A percentile compares a stretch with the other conserved stretches of the same genome.
phyloP scores from a whole-genome alignment of 1,284 basidiomycete species.

The Cystobasidiaceae sp. region DNA sequence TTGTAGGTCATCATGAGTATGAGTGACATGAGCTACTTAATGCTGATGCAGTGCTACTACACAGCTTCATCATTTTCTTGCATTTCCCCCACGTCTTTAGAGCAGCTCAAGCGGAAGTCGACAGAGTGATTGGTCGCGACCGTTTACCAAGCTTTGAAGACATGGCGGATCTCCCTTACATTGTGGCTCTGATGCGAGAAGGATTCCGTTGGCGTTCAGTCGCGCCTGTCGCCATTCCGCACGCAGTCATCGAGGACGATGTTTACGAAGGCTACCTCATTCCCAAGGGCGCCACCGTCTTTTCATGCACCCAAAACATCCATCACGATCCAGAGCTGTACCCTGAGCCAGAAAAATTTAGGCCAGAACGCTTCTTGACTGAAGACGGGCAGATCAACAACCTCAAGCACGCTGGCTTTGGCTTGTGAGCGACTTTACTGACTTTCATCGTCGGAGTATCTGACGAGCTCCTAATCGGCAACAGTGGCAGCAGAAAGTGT shows the following conservation, averaged over 20 bases:
- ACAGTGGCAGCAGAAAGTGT: not conserved
- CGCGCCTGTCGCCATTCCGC: constrained; percentile 39
- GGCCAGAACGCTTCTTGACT: constrained; percentile 33
- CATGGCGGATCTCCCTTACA: constrained; percentile 40
- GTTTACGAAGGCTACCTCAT: constrained; percentile 42
- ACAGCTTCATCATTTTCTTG: no score
- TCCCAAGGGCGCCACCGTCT: constrained; percentile 42
- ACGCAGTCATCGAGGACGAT: constrained; percentile 43
- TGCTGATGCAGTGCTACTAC: no score
- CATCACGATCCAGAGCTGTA: constrained; percentile 33
- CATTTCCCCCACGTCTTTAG: no score
- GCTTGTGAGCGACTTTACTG: not conserved
- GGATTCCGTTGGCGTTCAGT: constrained; percentile 44
- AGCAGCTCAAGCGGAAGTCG: constrained; percentile 32
- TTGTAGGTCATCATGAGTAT: no score
- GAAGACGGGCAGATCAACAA: constrained; percentile 10
- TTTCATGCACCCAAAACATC: constrained; percentile 36
- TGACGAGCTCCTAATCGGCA: not conserved
- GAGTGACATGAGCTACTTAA: no score
- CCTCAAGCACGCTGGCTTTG: not conserved
- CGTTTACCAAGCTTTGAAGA: constrained; percentile 44
- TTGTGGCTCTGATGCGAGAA: constrained; percentile 42
- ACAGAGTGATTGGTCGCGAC: constrained; percentile 40
- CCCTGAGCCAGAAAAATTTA: constrained; percentile 30
- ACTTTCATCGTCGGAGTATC: not conserved